These are phyloP conservation scores for Gliomastix tumulicola DNA, from an alignment of 2,329 filamentous ascomycete species.

Conservation along the genomic window DNA sequence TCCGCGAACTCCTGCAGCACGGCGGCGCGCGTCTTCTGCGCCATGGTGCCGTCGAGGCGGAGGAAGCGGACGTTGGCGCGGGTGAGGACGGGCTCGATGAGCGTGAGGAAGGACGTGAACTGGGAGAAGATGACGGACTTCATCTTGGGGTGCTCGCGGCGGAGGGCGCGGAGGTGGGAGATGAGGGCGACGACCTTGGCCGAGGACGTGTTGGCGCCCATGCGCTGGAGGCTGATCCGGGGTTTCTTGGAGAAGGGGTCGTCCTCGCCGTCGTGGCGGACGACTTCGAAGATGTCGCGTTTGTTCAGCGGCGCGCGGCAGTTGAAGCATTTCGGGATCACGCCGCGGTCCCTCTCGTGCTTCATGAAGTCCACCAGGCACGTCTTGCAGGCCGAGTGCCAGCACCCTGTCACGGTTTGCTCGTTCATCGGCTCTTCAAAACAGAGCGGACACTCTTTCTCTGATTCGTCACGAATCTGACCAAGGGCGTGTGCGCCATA, in stretches of 20 bases:
- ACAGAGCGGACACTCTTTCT: constrained; percentile 90
- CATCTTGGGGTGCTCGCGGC: constrained; percentile 56
- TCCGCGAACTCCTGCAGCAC: constrained; percentile 69
- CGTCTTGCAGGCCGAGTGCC: constrained; percentile 94
- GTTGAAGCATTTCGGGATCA: constrained; percentile 78
- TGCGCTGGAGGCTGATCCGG: constrained; percentile 52
- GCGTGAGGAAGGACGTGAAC: constrained; percentile 90
- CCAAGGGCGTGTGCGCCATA: constrained; percentile 84
- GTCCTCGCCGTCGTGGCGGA: constrained; percentile 64
- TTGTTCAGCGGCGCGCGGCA: constrained; percentile 78
- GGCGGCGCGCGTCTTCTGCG: constrained; percentile 74
- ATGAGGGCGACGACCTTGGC: constrained; percentile 83
- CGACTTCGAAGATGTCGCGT: constrained; percentile 86
- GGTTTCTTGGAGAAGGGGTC: constrained; percentile 35
- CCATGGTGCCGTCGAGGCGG: constrained; percentile 87
- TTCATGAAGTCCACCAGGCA: constrained; percentile 88
- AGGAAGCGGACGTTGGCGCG: constrained; percentile 69
- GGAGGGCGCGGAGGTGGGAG: constrained; percentile 63
- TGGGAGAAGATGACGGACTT: constrained; percentile 96
- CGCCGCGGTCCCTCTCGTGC: constrained; percentile 72
- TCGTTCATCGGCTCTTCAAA: constrained; percentile 93
- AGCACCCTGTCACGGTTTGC: constrained; percentile 90
- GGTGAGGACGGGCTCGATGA: constrained; percentile 76
- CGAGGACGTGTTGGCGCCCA: constrained; percentile 63
- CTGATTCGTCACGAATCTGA: constrained; percentile 85